These are phyloP conservation scores for Entelexis paramagnoliae DNA, from an alignment of 1,139 yeast species.

Conservation along the genomic window DNA sequence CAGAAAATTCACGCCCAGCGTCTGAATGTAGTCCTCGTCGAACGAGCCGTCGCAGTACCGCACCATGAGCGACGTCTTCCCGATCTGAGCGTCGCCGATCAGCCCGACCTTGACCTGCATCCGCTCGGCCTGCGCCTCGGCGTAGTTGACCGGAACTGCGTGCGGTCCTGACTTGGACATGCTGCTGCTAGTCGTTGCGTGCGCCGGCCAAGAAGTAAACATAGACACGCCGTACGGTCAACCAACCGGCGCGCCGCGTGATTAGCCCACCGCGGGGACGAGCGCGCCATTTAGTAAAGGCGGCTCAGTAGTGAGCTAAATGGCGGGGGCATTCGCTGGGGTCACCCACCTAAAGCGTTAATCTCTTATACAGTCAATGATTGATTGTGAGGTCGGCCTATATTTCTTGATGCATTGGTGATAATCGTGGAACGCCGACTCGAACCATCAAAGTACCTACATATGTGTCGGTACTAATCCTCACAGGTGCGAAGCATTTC, in stretches of 20 bases:
- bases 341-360: too few relatives aligned
- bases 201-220: not conserved
- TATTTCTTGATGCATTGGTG: too few relatives aligned
- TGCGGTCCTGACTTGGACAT: constrained; percentile 12
- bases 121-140: constrained; percentile 27
- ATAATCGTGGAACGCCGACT: too few relatives aligned
- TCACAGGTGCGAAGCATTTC: too few relatives aligned
- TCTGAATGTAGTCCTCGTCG: constrained; percentile 87
- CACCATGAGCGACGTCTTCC: constrained; percentile 94
- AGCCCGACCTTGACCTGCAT: constrained; percentile 87
- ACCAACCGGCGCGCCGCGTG: not conserved
- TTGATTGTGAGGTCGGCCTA: too few relatives aligned
- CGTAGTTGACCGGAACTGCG: constrained; percentile 25
- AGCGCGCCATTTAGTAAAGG: too few relatives aligned
- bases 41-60: constrained; percentile 91
- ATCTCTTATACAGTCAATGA: too few relatives aligned
- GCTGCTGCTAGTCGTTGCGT: not conserved
- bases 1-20: constrained; percentile 91
- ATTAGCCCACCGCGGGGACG: too few relatives aligned
- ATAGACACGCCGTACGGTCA: not conserved
- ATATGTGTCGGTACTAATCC: too few relatives aligned
- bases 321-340: too few relatives aligned
- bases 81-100: constrained; percentile 96
- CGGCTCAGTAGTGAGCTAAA: too few relatives aligned
- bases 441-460: too few relatives aligned